These are phyloP conservation scores for Ogataea ramenticola DNA, from an alignment of 805 yeast genomes.

Conservation along the genomic window DNA sequence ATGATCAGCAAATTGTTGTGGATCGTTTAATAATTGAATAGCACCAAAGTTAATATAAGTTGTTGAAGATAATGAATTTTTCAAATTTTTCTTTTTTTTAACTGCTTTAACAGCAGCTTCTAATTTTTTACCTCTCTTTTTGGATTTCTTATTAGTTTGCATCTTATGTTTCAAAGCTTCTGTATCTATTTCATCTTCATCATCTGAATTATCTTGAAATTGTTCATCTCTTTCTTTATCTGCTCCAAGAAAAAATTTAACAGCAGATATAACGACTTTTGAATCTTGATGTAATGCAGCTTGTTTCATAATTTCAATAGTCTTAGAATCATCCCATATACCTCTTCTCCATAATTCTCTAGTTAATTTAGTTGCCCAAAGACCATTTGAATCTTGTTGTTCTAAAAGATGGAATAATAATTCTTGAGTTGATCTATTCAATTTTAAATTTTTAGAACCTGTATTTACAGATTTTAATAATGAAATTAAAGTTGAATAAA, in stretches of 20 bases:
- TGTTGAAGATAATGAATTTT: slow-evolving; percentile 47
- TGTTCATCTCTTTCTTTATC: slow-evolving; percentile 89
- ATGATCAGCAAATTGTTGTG: slow-evolving; percentile 94
- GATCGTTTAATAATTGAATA: slow-evolving; percentile 88
- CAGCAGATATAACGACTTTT: slow-evolving; percentile 87
- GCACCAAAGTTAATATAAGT: slow-evolving; percentile 89
- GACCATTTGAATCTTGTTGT: slow-evolving; percentile 66
- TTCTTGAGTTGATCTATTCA: slow-evolving; percentile 89
- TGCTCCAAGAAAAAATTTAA: slow-evolving; percentile 86
- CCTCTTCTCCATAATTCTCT: slow-evolving; percentile 97
- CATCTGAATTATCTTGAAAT: slow-evolving; percentile 66
- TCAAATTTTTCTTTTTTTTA: slow-evolving; percentile 56
- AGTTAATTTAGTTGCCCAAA: slow-evolving; percentile 94
- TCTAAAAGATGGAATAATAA: slow-evolving; percentile 81
- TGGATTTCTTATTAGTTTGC: slow-evolving; percentile 74
- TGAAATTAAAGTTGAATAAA: slow-evolving; percentile 72
- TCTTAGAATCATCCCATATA: slow-evolving; percentile 95
- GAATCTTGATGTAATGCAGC: slow-evolving; percentile 85
- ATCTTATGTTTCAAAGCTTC: slow-evolving; percentile 69
- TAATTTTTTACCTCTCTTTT: slow-evolving; percentile 73
- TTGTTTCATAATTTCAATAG: slow-evolving; percentile 96
- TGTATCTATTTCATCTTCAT: slow-evolving; percentile 61
- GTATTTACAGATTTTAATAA: slow-evolving; percentile 77
- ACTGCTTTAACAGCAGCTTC: slow-evolving; percentile 64
- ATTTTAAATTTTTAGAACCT: slow-evolving; percentile 83